Evolutionary conservation across 1,139 yeast genomes (phyloP).

Genomic region (Zygoascus hellenicus): DNA sequence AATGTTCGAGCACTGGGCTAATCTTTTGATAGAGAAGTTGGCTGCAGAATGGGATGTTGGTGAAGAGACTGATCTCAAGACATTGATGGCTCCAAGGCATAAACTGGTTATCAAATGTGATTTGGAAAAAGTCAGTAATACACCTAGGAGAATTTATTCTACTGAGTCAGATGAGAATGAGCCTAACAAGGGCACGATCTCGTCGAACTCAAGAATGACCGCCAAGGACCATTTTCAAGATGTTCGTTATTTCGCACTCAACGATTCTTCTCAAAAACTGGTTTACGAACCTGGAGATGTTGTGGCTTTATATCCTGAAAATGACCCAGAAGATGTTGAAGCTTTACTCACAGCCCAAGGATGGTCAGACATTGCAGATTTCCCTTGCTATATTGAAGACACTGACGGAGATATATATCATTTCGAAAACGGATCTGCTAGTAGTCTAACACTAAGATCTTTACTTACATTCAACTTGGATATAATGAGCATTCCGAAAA

Average conservation of each 20-base stretch:
- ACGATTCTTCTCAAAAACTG: conserved; percentile 24
- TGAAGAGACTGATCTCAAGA: conserved; percentile 29
- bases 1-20: conserved; percentile 70
- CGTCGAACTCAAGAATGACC: conserved; percentile 55
- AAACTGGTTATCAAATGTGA: conserved; percentile 24
- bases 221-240: conserved; percentile 78
- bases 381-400: conserved; percentile 24
- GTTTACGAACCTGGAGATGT: conserved; percentile 74
- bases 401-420: conserved; percentile 13
- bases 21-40: conserved; percentile 43
- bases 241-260: conserved; percentile 60
- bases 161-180: too few relatives aligned
- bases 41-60: conserved; percentile 27
- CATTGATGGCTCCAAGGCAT: conserved; percentile 43
- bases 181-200: too few relatives aligned
- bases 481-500: conserved; percentile 72
- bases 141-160: conserved; percentile 11
- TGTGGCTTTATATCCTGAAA: conserved; percentile 67
- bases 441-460: conserved; percentile 57
- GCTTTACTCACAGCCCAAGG: conserved; percentile 61
- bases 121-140: conserved; percentile 26
- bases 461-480: conserved; percentile 78
- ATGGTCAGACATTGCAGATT: conserved; percentile 68
- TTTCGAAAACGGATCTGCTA: conserved; percentile 51
- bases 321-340: conserved; percentile 59